phyloP scores from a whole-genome alignment of 768 basidiomycete species.

The Hygrophoropsis aurantiaca region DNA sequence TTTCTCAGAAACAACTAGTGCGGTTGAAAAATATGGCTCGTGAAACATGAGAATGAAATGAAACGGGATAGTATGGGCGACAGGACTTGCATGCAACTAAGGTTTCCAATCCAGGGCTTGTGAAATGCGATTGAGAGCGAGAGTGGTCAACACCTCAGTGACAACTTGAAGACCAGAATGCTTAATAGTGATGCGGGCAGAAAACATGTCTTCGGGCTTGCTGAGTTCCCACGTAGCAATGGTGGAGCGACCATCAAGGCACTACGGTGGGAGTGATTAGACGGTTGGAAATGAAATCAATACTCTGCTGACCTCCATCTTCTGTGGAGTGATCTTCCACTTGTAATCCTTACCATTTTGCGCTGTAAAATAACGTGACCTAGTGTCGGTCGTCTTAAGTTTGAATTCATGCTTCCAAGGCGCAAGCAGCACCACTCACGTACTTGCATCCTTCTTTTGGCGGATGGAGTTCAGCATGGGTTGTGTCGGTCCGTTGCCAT shows the following conservation, averaged over 20 bases:
- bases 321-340: slow-evolving; percentile 63
- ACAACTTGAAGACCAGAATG: slow-evolving; percentile 58
- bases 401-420: no score
- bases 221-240: slow-evolving; percentile 71
- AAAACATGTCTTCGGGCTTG: slow-evolving; percentile 53
- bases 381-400: slow-evolving; percentile 32
- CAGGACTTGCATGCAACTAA: slow-evolving; percentile 4
- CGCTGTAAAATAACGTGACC: slow-evolving; percentile 74
- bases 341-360: slow-evolving; percentile 72
- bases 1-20: slow-evolving; percentile 2
- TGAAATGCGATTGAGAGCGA: slow-evolving; percentile 73
- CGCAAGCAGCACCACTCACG: slow-evolving; percentile 43
- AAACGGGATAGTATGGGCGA: background rate
- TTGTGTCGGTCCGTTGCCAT: slow-evolving; percentile 60
- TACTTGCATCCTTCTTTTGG: slow-evolving; percentile 59
- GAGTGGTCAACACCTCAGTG: slow-evolving; percentile 77
- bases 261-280: slow-evolving; percentile 39
- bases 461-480: slow-evolving; percentile 59
- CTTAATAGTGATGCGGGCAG: slow-evolving; percentile 60
- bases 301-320: slow-evolving; percentile 63
- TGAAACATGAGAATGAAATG: background rate
- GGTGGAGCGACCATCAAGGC: slow-evolving; percentile 57
- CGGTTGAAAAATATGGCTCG: background rate
- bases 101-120: slow-evolving; percentile 53
- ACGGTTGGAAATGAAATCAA: background rate